Conservation (phyloP, 768 basidiomycete species). For the Coprinopsis sp. region DNA sequence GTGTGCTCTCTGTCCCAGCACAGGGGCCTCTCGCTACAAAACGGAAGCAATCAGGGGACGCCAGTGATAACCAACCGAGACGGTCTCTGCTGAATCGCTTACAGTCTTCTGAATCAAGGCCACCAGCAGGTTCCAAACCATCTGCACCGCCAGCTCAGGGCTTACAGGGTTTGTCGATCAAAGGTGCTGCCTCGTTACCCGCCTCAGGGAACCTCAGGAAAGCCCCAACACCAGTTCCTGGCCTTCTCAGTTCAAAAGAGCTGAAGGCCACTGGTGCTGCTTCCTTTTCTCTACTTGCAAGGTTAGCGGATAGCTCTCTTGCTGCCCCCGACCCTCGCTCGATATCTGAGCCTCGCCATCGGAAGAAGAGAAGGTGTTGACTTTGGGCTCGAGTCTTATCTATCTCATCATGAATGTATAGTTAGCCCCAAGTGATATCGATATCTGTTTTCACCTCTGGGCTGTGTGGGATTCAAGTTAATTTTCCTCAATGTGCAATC, state of each 20-base stretch:
- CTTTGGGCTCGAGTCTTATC: not conserved
- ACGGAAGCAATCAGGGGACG: not conserved
- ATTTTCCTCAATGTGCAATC: conserved; percentile 7
- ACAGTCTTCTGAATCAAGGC: conserved; percentile 6
- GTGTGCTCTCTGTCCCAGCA: too few species aligned
- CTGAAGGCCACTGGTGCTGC: too few species aligned
- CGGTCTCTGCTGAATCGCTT: conserved; percentile 12
- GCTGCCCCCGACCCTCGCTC: not conserved
- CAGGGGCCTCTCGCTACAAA: not conserved
- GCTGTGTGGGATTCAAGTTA: conserved; percentile 7
- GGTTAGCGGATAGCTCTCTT: too few species aligned
- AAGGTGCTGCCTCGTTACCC: conserved; percentile 15
- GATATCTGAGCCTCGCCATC: conserved; percentile 1
- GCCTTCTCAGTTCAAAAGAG: not conserved
- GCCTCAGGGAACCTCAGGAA: too few species aligned
- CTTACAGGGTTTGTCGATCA: conserved; percentile 15
- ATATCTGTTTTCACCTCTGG: conserved; percentile 1
- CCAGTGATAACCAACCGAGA: not conserved
- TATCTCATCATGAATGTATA: conserved; percentile 5
- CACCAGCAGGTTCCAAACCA: conserved; percentile 1
- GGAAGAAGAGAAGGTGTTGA: too few species aligned
- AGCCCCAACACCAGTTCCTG: not conserved
- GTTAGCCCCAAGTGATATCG: not conserved
- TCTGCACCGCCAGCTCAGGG: conserved; percentile 8
- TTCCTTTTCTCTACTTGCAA: too few species aligned